Conservation (phyloP, 2,329 filamentous ascomycete genomes). For the Lojkania enalia region DNA sequence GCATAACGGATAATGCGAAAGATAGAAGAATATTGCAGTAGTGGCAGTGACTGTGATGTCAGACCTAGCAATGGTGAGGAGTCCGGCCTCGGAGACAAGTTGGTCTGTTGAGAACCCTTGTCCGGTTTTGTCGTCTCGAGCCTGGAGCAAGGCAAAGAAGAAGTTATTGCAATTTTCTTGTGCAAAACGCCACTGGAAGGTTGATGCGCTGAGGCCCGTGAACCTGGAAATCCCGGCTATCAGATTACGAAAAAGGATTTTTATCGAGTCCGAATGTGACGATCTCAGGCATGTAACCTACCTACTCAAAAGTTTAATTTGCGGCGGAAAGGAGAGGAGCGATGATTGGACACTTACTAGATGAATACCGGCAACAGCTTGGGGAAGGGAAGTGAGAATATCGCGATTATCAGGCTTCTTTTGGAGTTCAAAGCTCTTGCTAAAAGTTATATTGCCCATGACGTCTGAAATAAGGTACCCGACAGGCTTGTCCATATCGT, state of each 20-base stretch:
- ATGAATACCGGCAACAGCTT: conserved; percentile 8
- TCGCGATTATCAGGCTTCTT: conserved; percentile 11
- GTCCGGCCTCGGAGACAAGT: conserved; percentile 47
- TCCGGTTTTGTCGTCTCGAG: conserved; percentile 45
- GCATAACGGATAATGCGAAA: conserved; percentile 28
- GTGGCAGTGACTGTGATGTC: conserved; percentile 40
- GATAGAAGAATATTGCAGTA: conserved; percentile 39
- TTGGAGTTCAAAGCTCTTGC: conserved; percentile 10
- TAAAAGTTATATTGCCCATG: conserved; percentile 47
- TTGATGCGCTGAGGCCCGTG: conserved; percentile 4
- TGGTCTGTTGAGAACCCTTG: conserved; percentile 36
- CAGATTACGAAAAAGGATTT: conserved; percentile 34
- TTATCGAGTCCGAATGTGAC: conserved; percentile 28
- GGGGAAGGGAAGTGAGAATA: conserved; percentile 4
- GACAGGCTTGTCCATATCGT: too few species aligned
- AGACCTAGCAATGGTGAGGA: conserved; percentile 48
- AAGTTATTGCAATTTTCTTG: conserved; percentile 34
- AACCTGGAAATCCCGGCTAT: conserved; percentile 28
- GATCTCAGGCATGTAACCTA: conserved; percentile 19
- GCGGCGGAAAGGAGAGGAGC: too few species aligned
- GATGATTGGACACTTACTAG: conserved; percentile 5
- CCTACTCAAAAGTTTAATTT: too few species aligned
- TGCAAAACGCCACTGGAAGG: conserved; percentile 10
- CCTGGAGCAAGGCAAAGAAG: conserved; percentile 45
- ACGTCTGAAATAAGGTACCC: conserved; percentile 24